Evolutionary conservation across 495 filamentous ascomycete species (phyloP), one percentile per base, ranked within the genome.

Genomic region (Aspergillus carlsbadensis): DNA sequence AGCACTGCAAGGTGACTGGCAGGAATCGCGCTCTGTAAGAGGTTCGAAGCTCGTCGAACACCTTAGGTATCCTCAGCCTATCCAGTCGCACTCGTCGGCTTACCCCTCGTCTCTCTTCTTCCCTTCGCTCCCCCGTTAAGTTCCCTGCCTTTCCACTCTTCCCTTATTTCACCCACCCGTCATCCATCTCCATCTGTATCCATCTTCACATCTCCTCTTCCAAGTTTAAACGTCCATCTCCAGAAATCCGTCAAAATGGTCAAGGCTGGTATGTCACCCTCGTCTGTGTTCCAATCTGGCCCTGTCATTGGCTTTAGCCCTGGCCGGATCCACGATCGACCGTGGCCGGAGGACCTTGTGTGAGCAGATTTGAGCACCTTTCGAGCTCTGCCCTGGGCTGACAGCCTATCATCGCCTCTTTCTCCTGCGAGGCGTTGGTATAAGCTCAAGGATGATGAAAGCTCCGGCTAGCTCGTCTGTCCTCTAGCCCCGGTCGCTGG

Each of bases 201-300:
- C 21, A 39, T 50, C 47, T 15, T 50, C 21, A 29, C 33, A 22
- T 10, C 22, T 36, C 6, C 3, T 42, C 37, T 45, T 57, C 31
- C 46, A 51, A 41, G 14, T 53, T 51, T 57, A 61, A 29, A 44
- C 20, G 40, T 37, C 48, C 51, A 60, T 59, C 35, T 46, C 11
- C 57, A 47, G 50, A 70, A 57, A 68, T 70, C 72, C 70, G 70
- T 80, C 86, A 93, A 81, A 83, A 96, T 96, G 91, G 91, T 94
- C 78, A 96, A 94, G 82, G 91, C 91, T 80, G 91, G 91, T 96
- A 82, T 70, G 91, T 84, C 58, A 33, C 43, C 37, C 42, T 48
- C 59, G 31, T 66, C 37, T 44, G 5, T 59, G 15, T 42, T 35
- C 52, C 46, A 7, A 57, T 49, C 43, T 42, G n/a, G 50, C 36